Percentiles rank a stretch among this genome's conserved stretches.
phyloP scores from a whole-genome alignment of 169 alveolate genomes.

The Perkinsus olseni region DNA sequence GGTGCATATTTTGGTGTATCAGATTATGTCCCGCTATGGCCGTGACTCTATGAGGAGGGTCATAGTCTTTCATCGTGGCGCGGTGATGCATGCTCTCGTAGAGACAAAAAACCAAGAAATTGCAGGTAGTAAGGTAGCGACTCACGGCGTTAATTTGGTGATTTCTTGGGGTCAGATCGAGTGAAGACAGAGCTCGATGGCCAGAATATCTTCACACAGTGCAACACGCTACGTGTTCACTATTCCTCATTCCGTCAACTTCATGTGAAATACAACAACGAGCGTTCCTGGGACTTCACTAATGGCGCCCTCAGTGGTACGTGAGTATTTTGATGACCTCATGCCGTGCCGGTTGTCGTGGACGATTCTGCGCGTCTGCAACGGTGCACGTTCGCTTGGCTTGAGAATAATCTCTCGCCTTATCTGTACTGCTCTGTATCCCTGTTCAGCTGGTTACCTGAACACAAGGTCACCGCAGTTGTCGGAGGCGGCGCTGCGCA shows the following conservation, averaged over 20 bases:
- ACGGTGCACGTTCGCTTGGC: too few species aligned
- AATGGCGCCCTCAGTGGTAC: neutral
- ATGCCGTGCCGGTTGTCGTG: too few species aligned
- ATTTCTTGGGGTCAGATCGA: constrained; percentile 18
- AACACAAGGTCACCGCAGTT: too few species aligned
- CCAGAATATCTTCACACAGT: constrained; percentile 34
- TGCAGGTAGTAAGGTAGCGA: too few species aligned
- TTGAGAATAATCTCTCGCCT: too few species aligned
- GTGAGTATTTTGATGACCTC: too few species aligned
- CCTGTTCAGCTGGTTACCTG: too few species aligned
- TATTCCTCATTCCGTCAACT: constrained; percentile 33
- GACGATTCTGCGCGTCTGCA: too few species aligned
- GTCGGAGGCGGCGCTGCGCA: too few species aligned
- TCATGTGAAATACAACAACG: constrained; percentile 24
- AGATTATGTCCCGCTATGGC: neutral
- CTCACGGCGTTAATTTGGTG: too few species aligned
- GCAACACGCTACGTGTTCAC: constrained; percentile 29
- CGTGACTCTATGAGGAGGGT: constrained; percentile 27
- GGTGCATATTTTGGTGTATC: too few species aligned
- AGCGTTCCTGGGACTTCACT: constrained; percentile 36
- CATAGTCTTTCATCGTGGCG: constrained; percentile 18
- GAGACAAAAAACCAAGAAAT: constrained; percentile 12
- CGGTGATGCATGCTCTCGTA: constrained; percentile 31
- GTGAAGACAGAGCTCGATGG: constrained; percentile 26
- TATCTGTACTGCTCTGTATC: too few species aligned